A percentile compares a stretch with the other conserved stretches of the same genome.
These are phyloP conservation scores for Cymbomonas tetramitiformis DNA, from an alignment of 139 green algal genomes.

Conservation along the genomic window DNA sequence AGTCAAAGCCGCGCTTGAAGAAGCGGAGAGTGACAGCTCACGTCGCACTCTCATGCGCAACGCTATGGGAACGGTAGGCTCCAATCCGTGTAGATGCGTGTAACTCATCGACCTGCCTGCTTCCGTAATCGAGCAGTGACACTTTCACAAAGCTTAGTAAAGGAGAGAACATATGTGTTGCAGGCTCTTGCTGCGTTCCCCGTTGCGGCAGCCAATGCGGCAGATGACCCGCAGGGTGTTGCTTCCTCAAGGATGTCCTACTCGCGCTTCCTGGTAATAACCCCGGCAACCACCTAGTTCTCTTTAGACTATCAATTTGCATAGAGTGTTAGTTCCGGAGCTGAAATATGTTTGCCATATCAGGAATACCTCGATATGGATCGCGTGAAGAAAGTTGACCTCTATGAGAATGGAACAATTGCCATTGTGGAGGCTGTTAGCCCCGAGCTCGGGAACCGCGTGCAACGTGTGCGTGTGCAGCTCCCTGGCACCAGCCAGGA, in stretches of 20 bases:
- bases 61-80: too few relatives aligned
- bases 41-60: too few relatives aligned
- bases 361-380: constrained; percentile 97
- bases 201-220: neutral
- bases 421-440: constrained; percentile 95
- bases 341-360: neutral
- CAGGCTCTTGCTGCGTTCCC: neutral
- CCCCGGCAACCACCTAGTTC: neutral
- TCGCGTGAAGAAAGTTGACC: constrained; percentile 96
- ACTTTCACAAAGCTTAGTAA: too few relatives aligned
- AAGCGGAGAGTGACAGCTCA: too few relatives aligned
- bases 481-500: constrained; percentile 80
- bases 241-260: constrained; percentile 98
- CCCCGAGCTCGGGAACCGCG: constrained; percentile 95
- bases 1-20: neutral
- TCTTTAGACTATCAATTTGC: neutral
- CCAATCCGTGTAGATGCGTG: too few relatives aligned
- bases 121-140: too few relatives aligned
- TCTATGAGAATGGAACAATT: constrained; percentile 98
- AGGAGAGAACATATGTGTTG: too few relatives aligned
- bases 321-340: neutral
- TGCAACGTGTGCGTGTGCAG: constrained; percentile 96
- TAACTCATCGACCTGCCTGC: too few relatives aligned
- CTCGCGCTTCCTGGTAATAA: constrained; percentile 71
- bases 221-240: constrained; percentile 34